These are phyloP conservation scores for Cordyceps tenuipes DNA, from an alignment of 2,329 filamentous ascomycete species.

Conservation along the genomic window DNA sequence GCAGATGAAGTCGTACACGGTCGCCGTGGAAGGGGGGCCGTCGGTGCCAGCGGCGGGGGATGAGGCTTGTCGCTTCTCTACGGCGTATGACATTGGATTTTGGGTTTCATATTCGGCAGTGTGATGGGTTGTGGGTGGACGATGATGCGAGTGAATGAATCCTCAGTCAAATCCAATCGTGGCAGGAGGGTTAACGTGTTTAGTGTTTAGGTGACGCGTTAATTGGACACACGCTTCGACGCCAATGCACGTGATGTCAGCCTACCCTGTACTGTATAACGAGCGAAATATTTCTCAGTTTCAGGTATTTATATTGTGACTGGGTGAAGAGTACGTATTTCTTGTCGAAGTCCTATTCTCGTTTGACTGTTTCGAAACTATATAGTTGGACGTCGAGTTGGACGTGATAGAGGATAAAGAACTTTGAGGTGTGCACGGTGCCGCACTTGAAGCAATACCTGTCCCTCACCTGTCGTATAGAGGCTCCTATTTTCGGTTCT, in stretches of 20 bases:
- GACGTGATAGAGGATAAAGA: too few relatives aligned
- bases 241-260: conserved; percentile 11
- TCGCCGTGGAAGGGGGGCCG: conserved; percentile 48
- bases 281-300: not conserved
- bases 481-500: too few relatives aligned
- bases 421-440: too few relatives aligned
- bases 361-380: too few relatives aligned
- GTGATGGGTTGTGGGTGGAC: not conserved
- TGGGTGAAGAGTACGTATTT: too few relatives aligned
- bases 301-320: not conserved
- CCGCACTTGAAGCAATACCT: too few relatives aligned
- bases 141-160: conserved; percentile 13
- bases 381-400: too few relatives aligned
- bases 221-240: conserved; percentile 4
- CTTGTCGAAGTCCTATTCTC: too few relatives aligned
- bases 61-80: conserved; percentile 9
- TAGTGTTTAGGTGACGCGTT: conserved; percentile 11
- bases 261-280: not conserved
- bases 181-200: not conserved
- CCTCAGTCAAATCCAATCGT: conserved; percentile 9
- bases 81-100: conserved; percentile 10
- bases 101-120: not conserved
- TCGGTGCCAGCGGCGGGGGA: not conserved
- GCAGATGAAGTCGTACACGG: conserved; percentile 74
- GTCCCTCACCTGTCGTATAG: too few relatives aligned